Conservation (phyloP, 768 basidiomycete species). For the Suillus fuscotomentosus region DNA sequence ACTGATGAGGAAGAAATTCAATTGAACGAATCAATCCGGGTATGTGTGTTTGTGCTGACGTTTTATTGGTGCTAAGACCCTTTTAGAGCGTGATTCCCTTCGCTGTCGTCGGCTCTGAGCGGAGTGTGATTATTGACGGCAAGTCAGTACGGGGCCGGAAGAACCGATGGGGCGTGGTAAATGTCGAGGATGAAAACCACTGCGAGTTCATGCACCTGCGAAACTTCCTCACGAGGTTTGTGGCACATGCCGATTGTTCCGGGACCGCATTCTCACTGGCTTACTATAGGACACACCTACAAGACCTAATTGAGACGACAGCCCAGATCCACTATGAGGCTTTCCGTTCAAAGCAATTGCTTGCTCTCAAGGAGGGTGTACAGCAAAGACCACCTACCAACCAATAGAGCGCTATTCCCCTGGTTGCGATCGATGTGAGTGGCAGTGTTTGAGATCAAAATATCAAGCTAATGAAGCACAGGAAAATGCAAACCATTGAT, state of each 20-base stretch:
- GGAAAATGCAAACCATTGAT: conserved; percentile 10
- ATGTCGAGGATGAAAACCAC: conserved; percentile 94
- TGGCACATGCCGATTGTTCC: neutral
- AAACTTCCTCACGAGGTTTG: conserved; percentile 91
- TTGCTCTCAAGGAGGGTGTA: conserved; percentile 95
- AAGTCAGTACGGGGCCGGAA: conserved; percentile 93
- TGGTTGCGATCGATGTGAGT: conserved; percentile 3
- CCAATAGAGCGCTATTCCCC: conserved; percentile 20
- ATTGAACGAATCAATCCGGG: conserved; percentile 87
- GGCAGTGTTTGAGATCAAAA: neutral
- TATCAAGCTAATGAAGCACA: neutral
- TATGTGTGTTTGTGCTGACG: conserved; percentile 36
- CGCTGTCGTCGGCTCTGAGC: conserved; percentile 96
- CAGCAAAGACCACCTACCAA: conserved; percentile 56
- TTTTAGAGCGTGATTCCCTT: conserved; percentile 90
- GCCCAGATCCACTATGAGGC: conserved; percentile 99
- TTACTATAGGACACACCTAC: conserved; percentile 79
- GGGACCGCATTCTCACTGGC: neutral
- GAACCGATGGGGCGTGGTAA: conserved; percentile 98
- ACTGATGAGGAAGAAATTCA: conserved; percentile 89
- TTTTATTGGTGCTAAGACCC: neutral
- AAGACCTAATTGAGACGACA: conserved; percentile 98
- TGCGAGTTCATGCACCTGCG: conserved; percentile 98
- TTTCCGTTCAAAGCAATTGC: conserved; percentile 97
- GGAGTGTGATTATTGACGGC: conserved; percentile 92